Base-by-base conservation (phyloP, 2,329 filamentous ascomycete species). In the Microsporum canis region DNA sequence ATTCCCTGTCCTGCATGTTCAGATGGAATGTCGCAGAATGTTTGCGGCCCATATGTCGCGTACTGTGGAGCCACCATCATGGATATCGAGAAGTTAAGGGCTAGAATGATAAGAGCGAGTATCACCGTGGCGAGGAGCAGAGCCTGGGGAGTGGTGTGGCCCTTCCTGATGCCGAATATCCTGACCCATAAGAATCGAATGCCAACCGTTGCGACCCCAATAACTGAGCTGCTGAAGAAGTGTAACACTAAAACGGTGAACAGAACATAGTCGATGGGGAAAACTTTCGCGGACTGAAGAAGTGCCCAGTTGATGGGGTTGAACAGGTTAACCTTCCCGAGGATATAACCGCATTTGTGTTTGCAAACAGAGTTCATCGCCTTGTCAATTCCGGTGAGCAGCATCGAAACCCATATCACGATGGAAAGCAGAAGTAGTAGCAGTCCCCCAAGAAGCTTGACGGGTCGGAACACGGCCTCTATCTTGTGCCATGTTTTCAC, bases 21-120 rank as follows among this genome's bases (percentile, higher is more conserved):
- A 1, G 85, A 81, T 38, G 85, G 80, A 65, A 87, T 84, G 68
- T 90, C 86, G 75, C 94, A 99, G 77, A 91, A 96, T 0, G 88
- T 96, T 73, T 99, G 94, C 0, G 91, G 90, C 57, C 94, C 94
- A 71, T 90, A 99, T 60, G 88, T 95, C 55, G 92, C 85, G 72
- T 99, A 99, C 71, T 97, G 91, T 1, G 94, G 94, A 4, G 91
- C 94, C n/a, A 96, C 85, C 64, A 97, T 81, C 87, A 95, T 96
- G 61, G 89, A 88, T 47, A 97, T 79, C 6, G 89, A 85, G 73
- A 97, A 99, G 77, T 97, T 96, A 73, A 95, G 87, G 38, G 89
- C 94, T 49, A 99, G 78, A 1, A 89, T 89, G 66, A 95, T 92
- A 65, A 97, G 81, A 0, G 90, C 92, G 55, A 99, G 81, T 78